Conservation (phyloP, 805 yeast species). For the Hanseniaspora jakobsenii region DNA sequence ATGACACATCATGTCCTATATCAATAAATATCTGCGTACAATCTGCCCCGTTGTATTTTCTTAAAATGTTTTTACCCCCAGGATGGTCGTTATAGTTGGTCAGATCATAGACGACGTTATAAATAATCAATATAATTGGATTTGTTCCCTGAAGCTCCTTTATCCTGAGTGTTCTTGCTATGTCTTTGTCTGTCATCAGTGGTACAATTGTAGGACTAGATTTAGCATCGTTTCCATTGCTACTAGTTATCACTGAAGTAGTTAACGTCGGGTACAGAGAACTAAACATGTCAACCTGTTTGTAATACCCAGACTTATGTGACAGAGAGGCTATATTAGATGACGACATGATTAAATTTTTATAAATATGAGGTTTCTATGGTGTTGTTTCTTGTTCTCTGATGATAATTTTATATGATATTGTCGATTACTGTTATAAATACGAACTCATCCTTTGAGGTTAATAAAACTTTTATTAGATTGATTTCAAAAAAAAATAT, state of each 20-base stretch:
- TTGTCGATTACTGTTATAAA: too few relatives aligned
- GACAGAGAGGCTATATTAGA: neutral
- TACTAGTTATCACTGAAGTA: too few relatives aligned
- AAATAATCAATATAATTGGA: conserved; percentile 18
- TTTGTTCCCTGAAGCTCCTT: conserved; percentile 17
- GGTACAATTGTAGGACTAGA: neutral
- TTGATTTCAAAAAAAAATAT: too few relatives aligned
- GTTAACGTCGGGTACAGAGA: conserved; percentile 4
- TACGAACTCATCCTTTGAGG: too few relatives aligned
- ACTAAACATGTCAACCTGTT: neutral
- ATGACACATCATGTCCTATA: conserved; percentile 26
- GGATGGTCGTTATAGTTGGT: conserved; percentile 22
- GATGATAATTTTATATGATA: too few relatives aligned
- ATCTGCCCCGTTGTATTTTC: conserved; percentile 23
- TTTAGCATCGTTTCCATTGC: neutral
- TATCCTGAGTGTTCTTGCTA: conserved; percentile 18
- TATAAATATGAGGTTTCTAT: too few relatives aligned
- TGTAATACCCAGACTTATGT: neutral
- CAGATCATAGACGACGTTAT: conserved; percentile 22
- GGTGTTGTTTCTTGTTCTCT: too few relatives aligned
- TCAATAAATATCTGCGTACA: conserved; percentile 23
- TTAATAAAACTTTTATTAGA: too few relatives aligned
- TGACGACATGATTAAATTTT: neutral
- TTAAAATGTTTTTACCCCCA: conserved; percentile 22
- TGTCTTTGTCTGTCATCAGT: conserved; percentile 10